Conservation (phyloP, 2,329 filamentous ascomycete genomes). For the Arthrobotrys sinensis region DNA sequence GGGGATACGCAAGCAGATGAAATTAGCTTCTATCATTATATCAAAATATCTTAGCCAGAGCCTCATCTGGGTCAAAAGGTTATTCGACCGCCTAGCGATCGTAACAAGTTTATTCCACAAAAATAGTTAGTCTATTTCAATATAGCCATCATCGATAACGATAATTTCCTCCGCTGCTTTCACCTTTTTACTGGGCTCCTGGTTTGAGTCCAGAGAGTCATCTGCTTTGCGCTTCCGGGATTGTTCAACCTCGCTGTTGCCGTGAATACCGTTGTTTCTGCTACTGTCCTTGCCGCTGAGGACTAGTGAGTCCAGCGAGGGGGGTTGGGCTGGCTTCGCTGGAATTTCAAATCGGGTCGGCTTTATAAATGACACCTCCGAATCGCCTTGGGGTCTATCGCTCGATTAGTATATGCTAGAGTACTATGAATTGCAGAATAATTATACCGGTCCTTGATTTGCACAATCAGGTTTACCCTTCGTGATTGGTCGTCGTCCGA, state of each 20-base stretch:
- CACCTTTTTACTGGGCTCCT: conserved; percentile 52
- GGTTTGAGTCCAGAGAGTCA: conserved; percentile 30
- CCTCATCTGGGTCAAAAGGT: no score
- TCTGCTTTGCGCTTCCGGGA: conserved; percentile 58
- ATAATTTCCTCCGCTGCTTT: conserved; percentile 49
- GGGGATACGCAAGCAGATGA: conserved; percentile 74
- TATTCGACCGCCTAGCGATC: background rate
- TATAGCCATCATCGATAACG: conserved; percentile 71
- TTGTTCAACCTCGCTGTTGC: conserved; percentile 10
- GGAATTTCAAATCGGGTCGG: conserved; percentile 68
- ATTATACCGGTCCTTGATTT: conserved; percentile 76
- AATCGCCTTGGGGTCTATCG: conserved; percentile 67
- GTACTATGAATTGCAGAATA: conserved; percentile 61
- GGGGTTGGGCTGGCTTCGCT: conserved; percentile 68
- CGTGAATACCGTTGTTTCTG: background rate
- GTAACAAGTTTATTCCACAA: background rate
- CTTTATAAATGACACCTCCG: conserved; percentile 60
- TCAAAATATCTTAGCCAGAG: background rate
- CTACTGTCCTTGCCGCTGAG: conserved; percentile 63
- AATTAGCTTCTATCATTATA: background rate
- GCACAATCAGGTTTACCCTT: conserved; percentile 84
- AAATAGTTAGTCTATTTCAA: conserved; percentile 73
- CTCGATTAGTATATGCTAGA: conserved; percentile 60
- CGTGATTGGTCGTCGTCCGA: conserved; percentile 78
- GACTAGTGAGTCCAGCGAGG: conserved; percentile 65